These are phyloP conservation scores for Otatea glauca DNA, from an alignment of 176 grass and related monocot species.

Conservation along the genomic window DNA sequence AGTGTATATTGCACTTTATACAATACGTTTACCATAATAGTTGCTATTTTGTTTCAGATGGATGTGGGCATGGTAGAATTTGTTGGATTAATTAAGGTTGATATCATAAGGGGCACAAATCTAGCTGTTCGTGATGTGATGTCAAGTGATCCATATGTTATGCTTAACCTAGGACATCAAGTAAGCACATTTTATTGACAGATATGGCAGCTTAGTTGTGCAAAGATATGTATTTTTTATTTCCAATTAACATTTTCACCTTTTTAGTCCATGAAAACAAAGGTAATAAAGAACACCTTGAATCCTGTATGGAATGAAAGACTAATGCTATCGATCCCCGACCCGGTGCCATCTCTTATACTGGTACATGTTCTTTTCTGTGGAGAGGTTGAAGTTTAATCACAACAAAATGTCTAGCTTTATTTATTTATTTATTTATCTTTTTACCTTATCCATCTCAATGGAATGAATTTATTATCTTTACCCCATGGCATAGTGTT, in stretches of 20 bases:
- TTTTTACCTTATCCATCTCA: background rate
- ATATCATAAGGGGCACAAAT: conserved; percentile 75
- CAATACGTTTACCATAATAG: background rate
- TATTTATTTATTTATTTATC: background rate
- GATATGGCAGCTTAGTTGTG: conserved; percentile 5
- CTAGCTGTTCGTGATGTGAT: conserved; percentile 91
- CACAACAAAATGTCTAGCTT: background rate
- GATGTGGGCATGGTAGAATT: conserved; percentile 99
- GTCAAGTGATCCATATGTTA: conserved; percentile 97
- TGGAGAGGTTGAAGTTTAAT: background rate
- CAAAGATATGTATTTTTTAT: background rate
- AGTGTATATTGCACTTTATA: background rate
- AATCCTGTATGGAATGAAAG: conserved; percentile 96
- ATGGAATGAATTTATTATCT: conserved; percentile 2
- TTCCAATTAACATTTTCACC: conserved; percentile 24
- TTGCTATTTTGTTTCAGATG: conserved; percentile 37
- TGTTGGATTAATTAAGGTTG: conserved; percentile 88
- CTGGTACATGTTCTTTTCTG: conserved; percentile 56
- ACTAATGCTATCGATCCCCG: conserved; percentile 88
- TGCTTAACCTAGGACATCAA: conserved; percentile 86
- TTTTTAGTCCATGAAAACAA: conserved; percentile 90
- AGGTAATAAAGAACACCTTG: conserved; percentile 92
- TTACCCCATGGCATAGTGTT: background rate
- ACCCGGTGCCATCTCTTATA: conserved; percentile 77
- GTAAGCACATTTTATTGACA: conserved; percentile 46